Base-by-base conservation (phyloP, 1,284 basidiomycete genomes). In the Cryptococcus maquisensis region DNA sequence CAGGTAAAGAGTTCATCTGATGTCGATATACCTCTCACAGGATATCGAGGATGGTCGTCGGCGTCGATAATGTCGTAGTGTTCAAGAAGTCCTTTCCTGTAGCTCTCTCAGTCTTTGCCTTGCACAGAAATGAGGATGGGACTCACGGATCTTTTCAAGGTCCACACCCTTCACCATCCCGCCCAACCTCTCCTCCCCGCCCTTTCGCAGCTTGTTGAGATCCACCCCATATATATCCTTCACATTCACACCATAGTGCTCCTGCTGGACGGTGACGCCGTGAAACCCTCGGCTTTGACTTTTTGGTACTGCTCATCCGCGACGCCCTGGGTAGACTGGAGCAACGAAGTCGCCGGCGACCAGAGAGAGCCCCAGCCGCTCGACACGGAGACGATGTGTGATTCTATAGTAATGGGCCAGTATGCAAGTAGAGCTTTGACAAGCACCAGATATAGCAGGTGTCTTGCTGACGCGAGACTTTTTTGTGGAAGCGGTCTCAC, bases 41-140 rank as follows among this genome's bases (percentile, higher is more conserved):
- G n/a, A n/a, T 94, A 71, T 98, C 96, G 59, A 98, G 78, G 52
- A 98, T 85, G 55, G 95, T 93, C 4, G 84, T 90, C 24, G 95
- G 63, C 0, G 91, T 92, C 7, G 88, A n/a, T n/a, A n/a, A 92
- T 57, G 92, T 77, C 24, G 91, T 90, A 32, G 89, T 87, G 44
- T 85, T 83, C 68, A 86, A 87, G 65, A 95, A 85, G 67, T 94
- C 92, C 69, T 90, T 82, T 48, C 91, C 91, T 93, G 66, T 49
- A 21, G 4, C 45, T 10, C 18, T 18, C 16, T 28, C 12, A 35
- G 35, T n/a, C 15, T 26, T 16, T 50, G n/a, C n/a, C n/a, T n/a
- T 0, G 21, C 24, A 43, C 24, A n/a, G n/a, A n/a, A n/a, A n/a
- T 4, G 32, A 50, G 20, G 46, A 40, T 45, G 32, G 37, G 41